These are phyloP conservation scores for Lichtheimia ramosa DNA, from an alignment of 371 early-diverging fungal species.

Conservation along the genomic window DNA sequence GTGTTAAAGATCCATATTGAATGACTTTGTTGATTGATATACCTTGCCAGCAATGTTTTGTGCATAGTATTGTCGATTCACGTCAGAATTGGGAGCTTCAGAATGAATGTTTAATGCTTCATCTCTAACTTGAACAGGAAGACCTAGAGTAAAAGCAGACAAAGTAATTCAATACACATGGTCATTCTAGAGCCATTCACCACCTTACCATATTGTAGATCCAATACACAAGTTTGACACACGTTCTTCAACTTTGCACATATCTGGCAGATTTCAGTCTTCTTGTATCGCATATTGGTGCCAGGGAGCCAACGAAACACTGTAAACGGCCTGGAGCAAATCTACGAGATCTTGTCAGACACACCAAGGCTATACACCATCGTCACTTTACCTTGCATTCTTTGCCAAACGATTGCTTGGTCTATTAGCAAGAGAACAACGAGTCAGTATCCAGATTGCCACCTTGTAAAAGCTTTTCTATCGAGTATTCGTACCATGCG, in stretches of 20 bases:
- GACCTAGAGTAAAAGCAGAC: slow-evolving; percentile 33
- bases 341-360: slow-evolving; percentile 32
- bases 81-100: slow-evolving; percentile 77
- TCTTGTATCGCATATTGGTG: slow-evolving; percentile 90
- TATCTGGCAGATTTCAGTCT: slow-evolving; percentile 96
- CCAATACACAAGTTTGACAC: slow-evolving; percentile 95
- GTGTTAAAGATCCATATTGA: not conserved
- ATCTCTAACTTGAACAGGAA: slow-evolving; percentile 94
- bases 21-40: slow-evolving; percentile 11
- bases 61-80: slow-evolving; percentile 89
- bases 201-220: slow-evolving; percentile 84
- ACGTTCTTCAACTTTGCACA: slow-evolving; percentile 97
- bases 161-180: not conserved
- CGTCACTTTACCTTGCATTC: slow-evolving; percentile 80
- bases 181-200: not conserved
- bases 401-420: slow-evolving; percentile 79
- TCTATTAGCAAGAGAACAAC: slow-evolving; percentile 40
- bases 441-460: not conserved
- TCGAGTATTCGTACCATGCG: slow-evolving; percentile 77
- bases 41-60: slow-evolving; percentile 83
- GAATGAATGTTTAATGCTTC: slow-evolving; percentile 75
- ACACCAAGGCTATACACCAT: not conserved
- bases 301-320: slow-evolving; percentile 97
- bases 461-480: not conserved
- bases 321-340: slow-evolving; percentile 93